Conservation (phyloP, 805 yeast genomes). For the Phaffomyces thermotolerans region DNA sequence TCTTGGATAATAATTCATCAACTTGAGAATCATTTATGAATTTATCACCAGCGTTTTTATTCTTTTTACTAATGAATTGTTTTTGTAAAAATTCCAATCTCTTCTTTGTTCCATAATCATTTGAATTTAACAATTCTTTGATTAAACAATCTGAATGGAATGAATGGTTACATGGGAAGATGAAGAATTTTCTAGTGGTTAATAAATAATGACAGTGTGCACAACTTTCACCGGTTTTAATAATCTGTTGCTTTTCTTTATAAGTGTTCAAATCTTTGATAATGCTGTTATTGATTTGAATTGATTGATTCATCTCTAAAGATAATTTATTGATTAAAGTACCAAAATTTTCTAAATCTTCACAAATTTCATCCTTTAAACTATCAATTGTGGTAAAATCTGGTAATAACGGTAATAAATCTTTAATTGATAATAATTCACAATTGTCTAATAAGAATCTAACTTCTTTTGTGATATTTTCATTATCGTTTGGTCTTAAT, state of each 20-base stretch:
- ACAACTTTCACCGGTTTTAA: slow-evolving; percentile 85
- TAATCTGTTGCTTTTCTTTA: slow-evolving; percentile 49
- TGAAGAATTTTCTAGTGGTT: slow-evolving; percentile 63
- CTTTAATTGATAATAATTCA: slow-evolving; percentile 60
- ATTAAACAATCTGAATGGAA: slow-evolving; percentile 88
- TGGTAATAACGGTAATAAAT: slow-evolving; percentile 77
- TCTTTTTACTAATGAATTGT: slow-evolving; percentile 24
- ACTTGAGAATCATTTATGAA: slow-evolving; percentile 36
- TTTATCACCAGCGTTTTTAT: slow-evolving; percentile 18
- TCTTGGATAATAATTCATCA: slow-evolving; percentile 51
- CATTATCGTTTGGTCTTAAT: slow-evolving; percentile 22
- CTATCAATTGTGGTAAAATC: slow-evolving; percentile 75
- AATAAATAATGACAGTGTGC: slow-evolving; percentile 61
- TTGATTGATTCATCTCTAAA: slow-evolving; percentile 68
- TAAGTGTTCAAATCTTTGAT: slow-evolving; percentile 48
- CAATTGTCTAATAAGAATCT: slow-evolving; percentile 36
- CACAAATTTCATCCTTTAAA: slow-evolving; percentile 75
- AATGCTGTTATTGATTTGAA: slow-evolving; percentile 52
- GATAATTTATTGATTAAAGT: slow-evolving; percentile 56
- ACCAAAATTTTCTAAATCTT: slow-evolving; percentile 70
- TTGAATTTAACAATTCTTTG: slow-evolving; percentile 48
- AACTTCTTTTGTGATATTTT: slow-evolving; percentile 23
- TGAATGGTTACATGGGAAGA: slow-evolving; percentile 86
- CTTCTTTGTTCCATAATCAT: slow-evolving; percentile 61
- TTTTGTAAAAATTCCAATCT: slow-evolving; percentile 45